These are phyloP conservation scores for Paralagenidium karlingii DNA, from an alignment of 352 stramenopile species.

Conservation along the genomic window DNA sequence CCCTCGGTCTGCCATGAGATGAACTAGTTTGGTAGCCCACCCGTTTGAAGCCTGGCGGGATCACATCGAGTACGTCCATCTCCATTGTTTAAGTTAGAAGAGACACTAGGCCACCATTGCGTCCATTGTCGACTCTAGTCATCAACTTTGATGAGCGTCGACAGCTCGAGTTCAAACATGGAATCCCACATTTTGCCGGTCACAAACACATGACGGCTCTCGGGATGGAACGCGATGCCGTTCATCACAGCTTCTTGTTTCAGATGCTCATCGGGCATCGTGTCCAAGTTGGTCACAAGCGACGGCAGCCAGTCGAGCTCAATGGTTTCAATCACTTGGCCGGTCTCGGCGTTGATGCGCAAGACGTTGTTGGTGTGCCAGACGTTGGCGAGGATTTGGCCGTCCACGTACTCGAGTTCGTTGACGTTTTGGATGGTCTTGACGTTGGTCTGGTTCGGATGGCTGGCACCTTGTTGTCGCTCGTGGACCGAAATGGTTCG, in stretches of 20 bases:
- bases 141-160: too few relatives aligned
- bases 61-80: too few relatives aligned
- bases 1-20: too few relatives aligned
- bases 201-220: slow-evolving; percentile 44
- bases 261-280: slow-evolving; percentile 12
- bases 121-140: too few relatives aligned
- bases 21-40: too few relatives aligned
- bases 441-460: slow-evolving; percentile 18
- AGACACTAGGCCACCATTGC: too few relatives aligned
- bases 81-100: too few relatives aligned
- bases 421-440: slow-evolving; percentile 47
- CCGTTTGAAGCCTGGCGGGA: too few relatives aligned
- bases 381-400: slow-evolving; percentile 77
- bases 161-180: slow-evolving; percentile 72
- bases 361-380: slow-evolving; percentile 72
- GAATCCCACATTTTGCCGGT: slow-evolving; percentile 80
- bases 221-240: slow-evolving; percentile 70
- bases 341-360: slow-evolving; percentile 58
- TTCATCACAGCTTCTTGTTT: slow-evolving; percentile 77
- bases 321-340: slow-evolving; percentile 51
- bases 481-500: slow-evolving; percentile 38
- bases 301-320: slow-evolving; percentile 45
- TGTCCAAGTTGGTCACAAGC: slow-evolving; percentile 42
- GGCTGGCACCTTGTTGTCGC: too few relatives aligned
- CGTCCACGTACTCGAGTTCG: slow-evolving; percentile 79